Conservation (phyloP, 108 stramenopile genomes). For the Cafeteria roenbergensis region DNA sequence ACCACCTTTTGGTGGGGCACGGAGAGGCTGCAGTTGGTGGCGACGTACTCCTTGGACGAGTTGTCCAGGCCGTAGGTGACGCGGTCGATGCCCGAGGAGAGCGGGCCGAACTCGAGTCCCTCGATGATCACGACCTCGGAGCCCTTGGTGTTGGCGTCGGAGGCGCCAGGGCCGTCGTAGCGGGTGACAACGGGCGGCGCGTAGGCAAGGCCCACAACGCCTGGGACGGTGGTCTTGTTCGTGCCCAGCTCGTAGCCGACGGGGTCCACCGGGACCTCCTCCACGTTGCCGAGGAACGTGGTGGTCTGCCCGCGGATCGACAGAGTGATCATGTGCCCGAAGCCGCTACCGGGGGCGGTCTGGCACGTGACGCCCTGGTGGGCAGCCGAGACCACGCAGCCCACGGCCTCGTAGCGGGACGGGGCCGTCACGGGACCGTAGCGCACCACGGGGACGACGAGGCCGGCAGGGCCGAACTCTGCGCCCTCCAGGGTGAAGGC, state of each 20-base stretch:
- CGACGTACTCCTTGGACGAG: not conserved
- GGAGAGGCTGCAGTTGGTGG: slow-evolving; percentile 7
- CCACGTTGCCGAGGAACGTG: slow-evolving; percentile 5
- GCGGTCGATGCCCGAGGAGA: not conserved
- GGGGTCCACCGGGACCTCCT: slow-evolving; percentile 1
- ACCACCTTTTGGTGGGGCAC: not conserved
- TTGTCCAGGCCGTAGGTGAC: slow-evolving; percentile 16
- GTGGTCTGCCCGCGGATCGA: slow-evolving; percentile 9
- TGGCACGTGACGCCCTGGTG: slow-evolving; percentile 12
- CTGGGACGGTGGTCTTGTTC: not conserved
- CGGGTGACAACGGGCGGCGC: not conserved
- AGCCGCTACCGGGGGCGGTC: slow-evolving; percentile 27
- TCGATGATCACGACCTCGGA: not conserved
- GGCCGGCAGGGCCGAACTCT: not conserved
- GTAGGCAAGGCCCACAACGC: slow-evolving; percentile 16
- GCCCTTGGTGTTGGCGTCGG: not conserved
- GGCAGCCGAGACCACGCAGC: slow-evolving; percentile 12
- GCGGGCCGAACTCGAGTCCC: slow-evolving; percentile 1
- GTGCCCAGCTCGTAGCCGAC: not conserved
- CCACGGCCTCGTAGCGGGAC: slow-evolving; percentile 6
- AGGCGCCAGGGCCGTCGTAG: not conserved
- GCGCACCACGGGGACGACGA: too few relatives aligned
- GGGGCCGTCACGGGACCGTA: not conserved
- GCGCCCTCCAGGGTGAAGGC: not conserved
- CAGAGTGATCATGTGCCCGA: slow-evolving; percentile 15